Conservation (phyloP, 1,284 basidiomycete genomes). For the Somion occarium region DNA sequence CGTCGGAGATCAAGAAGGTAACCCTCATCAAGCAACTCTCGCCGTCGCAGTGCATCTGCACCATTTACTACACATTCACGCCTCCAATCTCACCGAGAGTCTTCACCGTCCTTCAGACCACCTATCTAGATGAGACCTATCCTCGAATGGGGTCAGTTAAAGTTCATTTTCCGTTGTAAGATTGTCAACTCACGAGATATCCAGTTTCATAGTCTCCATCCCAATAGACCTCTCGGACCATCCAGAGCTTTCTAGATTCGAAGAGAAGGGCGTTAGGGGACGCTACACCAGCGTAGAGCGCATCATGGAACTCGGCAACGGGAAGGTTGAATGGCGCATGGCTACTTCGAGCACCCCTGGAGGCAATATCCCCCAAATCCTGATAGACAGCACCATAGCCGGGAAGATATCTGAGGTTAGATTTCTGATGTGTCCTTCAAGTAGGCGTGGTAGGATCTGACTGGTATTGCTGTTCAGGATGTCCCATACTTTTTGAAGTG, state of each 20-base stretch:
- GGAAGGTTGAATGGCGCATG: slow-evolving; percentile 73
- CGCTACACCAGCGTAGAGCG: slow-evolving; percentile 69
- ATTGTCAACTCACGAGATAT: no score
- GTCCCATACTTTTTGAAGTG: slow-evolving; percentile 60
- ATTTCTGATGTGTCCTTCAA: no score
- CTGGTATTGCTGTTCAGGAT: slow-evolving; percentile 55
- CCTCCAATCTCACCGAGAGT: slow-evolving; percentile 69
- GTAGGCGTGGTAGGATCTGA: no score
- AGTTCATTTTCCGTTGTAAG: no score
- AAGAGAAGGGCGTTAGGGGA: slow-evolving; percentile 64
- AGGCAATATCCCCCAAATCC: slow-evolving; percentile 59
- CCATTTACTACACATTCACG: slow-evolving; percentile 65
- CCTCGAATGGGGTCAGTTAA: slow-evolving; percentile 53
- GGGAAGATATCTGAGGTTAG: slow-evolving; percentile 56
- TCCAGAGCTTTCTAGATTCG: slow-evolving; percentile 51
- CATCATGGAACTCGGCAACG: slow-evolving; percentile 56
- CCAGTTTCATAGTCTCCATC: slow-evolving; percentile 66
- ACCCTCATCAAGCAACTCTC: slow-evolving; percentile 59
- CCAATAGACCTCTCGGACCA: slow-evolving; percentile 61
- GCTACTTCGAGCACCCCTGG: slow-evolving; percentile 72
- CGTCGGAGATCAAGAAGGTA: slow-evolving; percentile 60
- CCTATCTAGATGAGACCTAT: slow-evolving; percentile 41
- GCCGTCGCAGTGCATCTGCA: slow-evolving; percentile 62
- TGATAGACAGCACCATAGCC: slow-evolving; percentile 55
- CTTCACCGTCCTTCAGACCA: slow-evolving; percentile 69